Percentiles rank a stretch among this genome's conserved stretches.
Conservation (phyloP, 805 yeast genomes). For the Candida golubevii region DNA sequence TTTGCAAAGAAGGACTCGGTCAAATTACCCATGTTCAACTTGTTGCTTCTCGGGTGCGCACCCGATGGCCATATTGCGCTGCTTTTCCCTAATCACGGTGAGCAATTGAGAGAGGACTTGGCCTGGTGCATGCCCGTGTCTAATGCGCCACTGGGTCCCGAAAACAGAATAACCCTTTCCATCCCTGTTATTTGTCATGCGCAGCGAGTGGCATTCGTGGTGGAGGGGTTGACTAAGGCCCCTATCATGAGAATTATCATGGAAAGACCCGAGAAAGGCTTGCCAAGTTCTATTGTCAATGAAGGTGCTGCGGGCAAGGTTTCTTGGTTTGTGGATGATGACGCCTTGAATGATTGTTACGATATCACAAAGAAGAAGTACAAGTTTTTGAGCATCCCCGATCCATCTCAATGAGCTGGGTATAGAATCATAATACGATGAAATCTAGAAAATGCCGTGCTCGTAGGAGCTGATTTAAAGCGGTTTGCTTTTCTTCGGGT, state of each 20-base stretch:
- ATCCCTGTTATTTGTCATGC: conserved; percentile 95
- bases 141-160: conserved; percentile 87
- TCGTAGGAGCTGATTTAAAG: too few species aligned
- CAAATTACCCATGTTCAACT: conserved; percentile 90
- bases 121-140: conserved; percentile 96
- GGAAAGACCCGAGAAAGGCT: conserved; percentile 96
- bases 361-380: conserved; percentile 66
- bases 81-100: conserved; percentile 85
- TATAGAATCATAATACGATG: not conserved
- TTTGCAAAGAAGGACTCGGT: conserved; percentile 97
- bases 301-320: conserved; percentile 97
- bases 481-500: too few species aligned
- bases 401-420: conserved; percentile 12
- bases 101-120: conserved; percentile 77
- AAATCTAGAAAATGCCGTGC: too few species aligned
- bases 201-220: conserved; percentile 88
- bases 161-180: conserved; percentile 80
- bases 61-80: conserved; percentile 98
- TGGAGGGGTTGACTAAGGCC: conserved; percentile 94
- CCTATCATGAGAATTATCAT: conserved; percentile 85
- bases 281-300: conserved; percentile 89
- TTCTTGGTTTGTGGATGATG: conserved; percentile 96
- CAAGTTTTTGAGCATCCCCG: conserved; percentile 45
- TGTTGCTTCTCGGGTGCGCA: conserved; percentile 91
- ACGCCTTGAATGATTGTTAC: conserved; percentile 77